phyloP scores from a whole-genome alignment of 768 basidiomycete genomes.

The Agaricus subrufescens region DNA sequence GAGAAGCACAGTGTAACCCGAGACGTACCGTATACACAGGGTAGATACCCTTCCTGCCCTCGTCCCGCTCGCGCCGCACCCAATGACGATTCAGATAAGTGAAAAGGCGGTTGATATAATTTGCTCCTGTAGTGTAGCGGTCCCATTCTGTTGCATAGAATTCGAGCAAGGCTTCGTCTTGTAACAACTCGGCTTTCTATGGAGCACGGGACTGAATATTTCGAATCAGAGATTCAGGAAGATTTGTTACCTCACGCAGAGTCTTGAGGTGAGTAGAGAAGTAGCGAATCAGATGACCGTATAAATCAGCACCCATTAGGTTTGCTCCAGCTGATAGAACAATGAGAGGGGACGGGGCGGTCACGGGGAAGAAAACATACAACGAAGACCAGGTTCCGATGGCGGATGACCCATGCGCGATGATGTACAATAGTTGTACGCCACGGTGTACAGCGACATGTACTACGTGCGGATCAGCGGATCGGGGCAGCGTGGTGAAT shows the following conservation, averaged over 20 bases:
- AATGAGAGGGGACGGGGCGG: slow-evolving; percentile 18
- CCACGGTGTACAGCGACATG: slow-evolving; percentile 87
- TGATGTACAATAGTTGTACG: slow-evolving; percentile 97
- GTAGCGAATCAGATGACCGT: slow-evolving; percentile 91
- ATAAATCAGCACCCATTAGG: slow-evolving; percentile 95
- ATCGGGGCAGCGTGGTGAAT: background rate
- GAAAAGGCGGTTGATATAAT: slow-evolving; percentile 96
- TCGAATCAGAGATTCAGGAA: slow-evolving; percentile 3
- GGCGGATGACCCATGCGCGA: slow-evolving; percentile 28
- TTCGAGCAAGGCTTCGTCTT: slow-evolving; percentile 83
- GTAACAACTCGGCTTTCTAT: slow-evolving; percentile 73
- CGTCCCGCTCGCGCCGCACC: slow-evolving; percentile 97
- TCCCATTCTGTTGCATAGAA: slow-evolving; percentile 96
- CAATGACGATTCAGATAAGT: slow-evolving; percentile 98
- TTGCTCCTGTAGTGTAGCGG: slow-evolving; percentile 93
- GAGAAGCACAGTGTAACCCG: background rate
- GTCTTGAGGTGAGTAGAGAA: slow-evolving; percentile 79
- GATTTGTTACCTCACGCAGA: slow-evolving; percentile 39
- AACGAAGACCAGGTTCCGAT: slow-evolving; percentile 32
- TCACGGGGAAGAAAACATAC: slow-evolving; percentile 37
- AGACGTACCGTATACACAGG: slow-evolving; percentile 86
- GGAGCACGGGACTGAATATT: slow-evolving; percentile 13
- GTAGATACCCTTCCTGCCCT: slow-evolving; percentile 93
- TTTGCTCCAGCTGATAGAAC: slow-evolving; percentile 73
- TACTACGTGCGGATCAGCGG: slow-evolving; percentile 40